Evolutionary conservation across 371 early-diverging fungal species (phyloP).

Genomic region (Rhizopus microsporus): DNA sequence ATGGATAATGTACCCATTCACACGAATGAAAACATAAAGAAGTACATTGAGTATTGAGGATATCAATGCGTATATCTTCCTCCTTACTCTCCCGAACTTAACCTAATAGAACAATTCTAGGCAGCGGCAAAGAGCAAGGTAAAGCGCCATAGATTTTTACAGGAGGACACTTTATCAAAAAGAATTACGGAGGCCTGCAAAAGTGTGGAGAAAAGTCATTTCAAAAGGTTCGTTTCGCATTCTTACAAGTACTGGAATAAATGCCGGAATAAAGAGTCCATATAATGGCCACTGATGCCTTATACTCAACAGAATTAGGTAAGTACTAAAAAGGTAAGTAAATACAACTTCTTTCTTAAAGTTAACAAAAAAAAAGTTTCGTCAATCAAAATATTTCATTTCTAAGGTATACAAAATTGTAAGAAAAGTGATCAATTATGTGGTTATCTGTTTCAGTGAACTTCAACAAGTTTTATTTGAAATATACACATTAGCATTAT

Average conservation of each 20-base stretch:
- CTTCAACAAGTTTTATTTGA: conserved; percentile 9
- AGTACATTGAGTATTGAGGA: no score
- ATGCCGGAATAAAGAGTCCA: not conserved
- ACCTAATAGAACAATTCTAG: not conserved
- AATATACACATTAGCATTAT: conserved; percentile 9
- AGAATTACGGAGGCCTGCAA: not conserved
- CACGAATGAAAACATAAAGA: no score
- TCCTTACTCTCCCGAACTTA: not conserved
- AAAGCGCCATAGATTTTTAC: no score
- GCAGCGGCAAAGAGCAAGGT: no score
- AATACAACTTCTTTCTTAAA: not conserved
- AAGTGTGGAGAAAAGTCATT: not conserved
- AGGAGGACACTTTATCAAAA: no score
- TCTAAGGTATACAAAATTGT: not conserved
- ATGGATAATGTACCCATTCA: no score
- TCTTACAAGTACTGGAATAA: not conserved
- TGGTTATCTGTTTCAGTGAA: conserved; percentile 10
- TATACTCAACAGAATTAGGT: no score
- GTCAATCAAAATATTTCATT: conserved; percentile 2
- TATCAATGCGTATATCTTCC: not conserved
- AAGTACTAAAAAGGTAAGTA: not conserved
- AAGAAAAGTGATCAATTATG: not conserved
- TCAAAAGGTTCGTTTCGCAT: not conserved
- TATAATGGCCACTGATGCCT: no score
- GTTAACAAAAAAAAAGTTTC: not conserved